These are phyloP conservation scores for Rhizoclosmatium globosum DNA, from an alignment of 192 early-diverging fungal species.

Conservation along the genomic window DNA sequence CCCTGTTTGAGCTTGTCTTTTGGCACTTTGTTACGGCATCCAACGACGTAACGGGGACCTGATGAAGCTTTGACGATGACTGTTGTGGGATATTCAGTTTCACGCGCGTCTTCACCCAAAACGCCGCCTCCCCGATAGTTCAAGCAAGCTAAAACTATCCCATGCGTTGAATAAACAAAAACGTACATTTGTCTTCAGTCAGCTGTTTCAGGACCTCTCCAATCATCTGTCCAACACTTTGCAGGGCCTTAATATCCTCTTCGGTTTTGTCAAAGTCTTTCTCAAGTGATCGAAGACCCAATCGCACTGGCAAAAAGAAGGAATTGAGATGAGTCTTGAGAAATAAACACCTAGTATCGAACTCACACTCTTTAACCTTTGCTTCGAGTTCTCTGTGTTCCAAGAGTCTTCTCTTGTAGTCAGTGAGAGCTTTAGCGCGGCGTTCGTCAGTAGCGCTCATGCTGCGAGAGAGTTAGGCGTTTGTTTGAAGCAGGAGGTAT, in stretches of 20 bases:
- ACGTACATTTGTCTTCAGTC: constrained; percentile 93
- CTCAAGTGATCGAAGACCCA: constrained; percentile 85
- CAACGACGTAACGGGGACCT: constrained; percentile 98
- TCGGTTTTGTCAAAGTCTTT: constrained; percentile 95
- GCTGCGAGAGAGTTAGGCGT: background rate
- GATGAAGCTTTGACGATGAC: constrained; percentile 97
- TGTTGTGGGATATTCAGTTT: constrained; percentile 35
- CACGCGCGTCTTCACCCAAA: background rate
- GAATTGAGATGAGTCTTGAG: background rate
- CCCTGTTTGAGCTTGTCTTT: constrained; percentile 96
- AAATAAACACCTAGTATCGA: background rate
- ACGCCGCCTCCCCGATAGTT: background rate
- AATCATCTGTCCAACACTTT: constrained; percentile 99
- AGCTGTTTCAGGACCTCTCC: constrained; percentile 98
- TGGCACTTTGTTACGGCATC: constrained; percentile 92
- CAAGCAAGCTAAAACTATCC: background rate
- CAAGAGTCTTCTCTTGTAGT: constrained; percentile 87
- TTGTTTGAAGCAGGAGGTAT: background rate
- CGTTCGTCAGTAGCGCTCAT: constrained; percentile 61
- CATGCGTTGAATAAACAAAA: background rate
- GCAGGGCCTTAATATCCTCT: constrained; percentile 96
- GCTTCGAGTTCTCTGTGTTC: constrained; percentile 96
- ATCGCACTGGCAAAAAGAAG: constrained; percentile 69
- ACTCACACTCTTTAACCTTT: constrained; percentile 89
- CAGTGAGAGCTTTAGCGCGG: constrained; percentile 79